phyloP scores from a whole-genome alignment of 352 stramenopile genomes.

The Phytophthora tubulina region DNA sequence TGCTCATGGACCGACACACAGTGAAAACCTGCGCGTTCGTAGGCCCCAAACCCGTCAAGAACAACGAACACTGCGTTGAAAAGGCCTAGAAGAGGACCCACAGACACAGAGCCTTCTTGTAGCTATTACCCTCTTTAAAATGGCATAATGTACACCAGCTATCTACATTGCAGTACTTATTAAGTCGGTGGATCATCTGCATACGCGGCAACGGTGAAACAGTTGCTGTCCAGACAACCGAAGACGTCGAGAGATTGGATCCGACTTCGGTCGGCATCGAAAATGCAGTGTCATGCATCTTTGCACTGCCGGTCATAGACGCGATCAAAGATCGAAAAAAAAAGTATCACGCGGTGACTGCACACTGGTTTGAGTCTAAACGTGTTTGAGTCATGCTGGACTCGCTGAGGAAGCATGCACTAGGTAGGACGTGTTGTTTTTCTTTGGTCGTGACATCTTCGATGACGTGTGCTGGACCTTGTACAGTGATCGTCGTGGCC shows the following conservation, averaged over 20 bases:
- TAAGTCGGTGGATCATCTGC: conserved; percentile 27
- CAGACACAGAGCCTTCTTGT: conserved; percentile 8
- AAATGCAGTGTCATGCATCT: conserved; percentile 7
- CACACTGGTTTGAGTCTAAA: not conserved
- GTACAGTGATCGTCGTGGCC: conserved; percentile 66
- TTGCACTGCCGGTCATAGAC: not conserved
- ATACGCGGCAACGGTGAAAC: not conserved
- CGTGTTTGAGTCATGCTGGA: conserved; percentile 27
- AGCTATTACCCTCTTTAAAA: conserved; percentile 25
- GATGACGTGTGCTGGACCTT: not conserved
- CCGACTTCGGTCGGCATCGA: conserved; percentile 15
- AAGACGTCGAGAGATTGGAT: not conserved
- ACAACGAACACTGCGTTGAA: conserved; percentile 22
- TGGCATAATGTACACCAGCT: conserved; percentile 28
- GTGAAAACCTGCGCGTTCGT: conserved; percentile 63
- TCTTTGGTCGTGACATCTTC: not conserved
- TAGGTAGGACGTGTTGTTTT: conserved; percentile 28
- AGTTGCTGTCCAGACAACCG: not conserved
- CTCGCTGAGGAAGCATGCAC: conserved; percentile 48
- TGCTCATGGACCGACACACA: conserved; percentile 69
- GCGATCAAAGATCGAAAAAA: conserved; percentile 3
- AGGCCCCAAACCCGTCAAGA: conserved; percentile 34
- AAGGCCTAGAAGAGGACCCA: conserved; percentile 26
- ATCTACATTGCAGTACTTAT: conserved; percentile 1
- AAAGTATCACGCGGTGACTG: conserved; percentile 6